Evolutionary conservation across 345 rosid genomes (phyloP).

Genomic region (Eucalyptus polybractea): DNA sequence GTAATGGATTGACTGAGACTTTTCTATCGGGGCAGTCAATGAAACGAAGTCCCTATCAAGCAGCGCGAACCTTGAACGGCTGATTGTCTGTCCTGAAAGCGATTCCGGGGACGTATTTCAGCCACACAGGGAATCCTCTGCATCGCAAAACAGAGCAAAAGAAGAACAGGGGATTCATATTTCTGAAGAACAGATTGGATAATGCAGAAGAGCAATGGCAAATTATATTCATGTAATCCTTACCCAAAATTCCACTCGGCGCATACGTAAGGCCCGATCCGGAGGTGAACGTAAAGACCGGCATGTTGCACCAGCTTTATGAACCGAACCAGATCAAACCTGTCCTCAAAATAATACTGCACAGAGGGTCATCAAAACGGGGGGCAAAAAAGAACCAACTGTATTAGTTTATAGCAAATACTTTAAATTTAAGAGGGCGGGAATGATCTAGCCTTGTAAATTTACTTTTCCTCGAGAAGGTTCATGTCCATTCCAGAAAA

Average conservation of each 20-base stretch:
- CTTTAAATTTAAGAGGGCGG: neutral
- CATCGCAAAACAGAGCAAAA: neutral
- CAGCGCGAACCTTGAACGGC: neutral
- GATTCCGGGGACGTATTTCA: constrained; percentile 33
- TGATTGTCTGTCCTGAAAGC: constrained; percentile 33
- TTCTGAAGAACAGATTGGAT: neutral
- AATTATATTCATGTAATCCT: neutral
- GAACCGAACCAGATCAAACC: constrained; percentile 22
- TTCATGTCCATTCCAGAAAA: constrained; percentile 70
- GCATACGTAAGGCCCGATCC: constrained; percentile 36
- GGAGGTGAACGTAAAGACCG: constrained; percentile 28
- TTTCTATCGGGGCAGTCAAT: neutral
- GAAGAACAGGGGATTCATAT: neutral
- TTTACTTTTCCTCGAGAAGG: constrained; percentile 26
- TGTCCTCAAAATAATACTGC: constrained; percentile 28
- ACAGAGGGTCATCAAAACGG: neutral
- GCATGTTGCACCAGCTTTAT: constrained; percentile 20
- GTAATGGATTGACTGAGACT: neutral
- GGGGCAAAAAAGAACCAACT: neutral
- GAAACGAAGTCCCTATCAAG: neutral
- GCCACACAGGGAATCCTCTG: constrained; percentile 43
- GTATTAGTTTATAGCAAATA: neutral
- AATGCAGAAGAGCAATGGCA: neutral
- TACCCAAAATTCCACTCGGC: constrained; percentile 40
- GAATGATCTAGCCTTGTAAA: neutral